phyloP scores from a whole-genome alignment of 352 stramenopile genomes.

The Pythium sp. region DNA sequence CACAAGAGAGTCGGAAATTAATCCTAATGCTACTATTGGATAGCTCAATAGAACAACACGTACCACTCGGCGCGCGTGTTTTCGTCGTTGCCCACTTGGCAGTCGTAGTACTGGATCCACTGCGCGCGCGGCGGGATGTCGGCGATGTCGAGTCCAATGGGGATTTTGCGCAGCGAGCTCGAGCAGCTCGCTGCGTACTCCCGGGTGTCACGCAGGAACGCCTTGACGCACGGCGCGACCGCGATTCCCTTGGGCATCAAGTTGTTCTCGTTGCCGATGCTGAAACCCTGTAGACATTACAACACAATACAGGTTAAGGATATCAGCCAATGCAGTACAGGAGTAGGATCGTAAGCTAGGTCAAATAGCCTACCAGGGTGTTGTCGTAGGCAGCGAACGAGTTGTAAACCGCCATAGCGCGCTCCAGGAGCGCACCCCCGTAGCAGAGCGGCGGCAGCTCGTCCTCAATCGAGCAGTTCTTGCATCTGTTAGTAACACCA shows the following conservation, averaged over 20 bases:
- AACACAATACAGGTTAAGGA: not conserved
- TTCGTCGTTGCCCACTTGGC: slow-evolving; percentile 37
- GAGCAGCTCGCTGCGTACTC: slow-evolving; percentile 40
- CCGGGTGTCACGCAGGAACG: slow-evolving; percentile 44
- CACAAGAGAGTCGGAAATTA: not conserved
- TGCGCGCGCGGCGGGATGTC: slow-evolving; percentile 37
- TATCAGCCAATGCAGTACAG: not conserved
- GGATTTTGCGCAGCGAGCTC: slow-evolving; percentile 30
- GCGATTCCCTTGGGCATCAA: slow-evolving; percentile 23
- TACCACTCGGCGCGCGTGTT: slow-evolving; percentile 33
- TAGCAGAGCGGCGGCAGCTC: slow-evolving; percentile 41
- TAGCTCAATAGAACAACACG: not conserved
- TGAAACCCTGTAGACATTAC: slow-evolving; percentile 22
- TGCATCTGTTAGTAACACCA: not conserved
- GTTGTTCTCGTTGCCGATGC: slow-evolving; percentile 54
- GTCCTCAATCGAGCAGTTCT: slow-evolving; percentile 39
- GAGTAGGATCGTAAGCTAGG: not conserved
- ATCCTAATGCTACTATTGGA: too few species aligned
- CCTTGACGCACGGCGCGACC: slow-evolving; percentile 45
- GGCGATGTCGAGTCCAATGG: slow-evolving; percentile 45
- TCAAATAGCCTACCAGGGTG: slow-evolving; percentile 16
- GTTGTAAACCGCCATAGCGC: slow-evolving; percentile 48
- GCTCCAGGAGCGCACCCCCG: slow-evolving; percentile 36
- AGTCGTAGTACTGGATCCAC: slow-evolving; percentile 52
- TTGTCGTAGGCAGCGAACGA: slow-evolving; percentile 64